Base-by-base conservation (phyloP, 306 rosid genomes). In the Citrullus colocynthis region DNA sequence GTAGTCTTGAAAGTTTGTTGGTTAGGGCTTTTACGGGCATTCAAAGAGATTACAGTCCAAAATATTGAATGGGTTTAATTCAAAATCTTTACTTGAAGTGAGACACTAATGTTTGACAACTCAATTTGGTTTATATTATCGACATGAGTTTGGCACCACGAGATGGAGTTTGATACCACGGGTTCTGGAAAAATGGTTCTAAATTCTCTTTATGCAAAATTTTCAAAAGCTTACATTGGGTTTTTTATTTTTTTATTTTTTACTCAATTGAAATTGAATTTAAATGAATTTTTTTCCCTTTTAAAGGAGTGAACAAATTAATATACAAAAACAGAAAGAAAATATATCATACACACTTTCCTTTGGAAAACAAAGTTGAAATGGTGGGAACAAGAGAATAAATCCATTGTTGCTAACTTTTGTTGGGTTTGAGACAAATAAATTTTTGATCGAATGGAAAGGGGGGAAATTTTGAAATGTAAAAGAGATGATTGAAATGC, bases 341-440 rank as follows among this genome's bases (percentile, higher is more conserved):
- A 21, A 61, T 28, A 59, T 59, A 61, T 32, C 21, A 14, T 61
- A 12, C 6, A 61, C 41, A 61, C 13, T 64, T 64, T 36, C 71
- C n/a, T 15, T 64, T 6, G 28, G 52, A 69, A 69, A 69, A 69
- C 55, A 69, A 69, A 69, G 75, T 69, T 69, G 55, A 69, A 67
- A 41, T 39, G 57, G 52, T 66, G 73, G 48, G 32, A 66, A 66
- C 9, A 18, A 41, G 74, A 39, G 74, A 67, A 67, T 67, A 67
- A 67, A 67, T 67, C 52, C 74, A 32, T 67, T 67, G 74, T 67
- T 66, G 73, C 73, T 39, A 15, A 66, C 74, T 66, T 66, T 39
- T 39, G 24, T 66, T 64, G 48, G 48, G 51, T 66, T 18, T 37
- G 73, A 64, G 28, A 34, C 48, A 64, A 66, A 37, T 39, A 39